Conservation (phyloP, 2,329 filamentous ascomycete genomes). For the Blumeriella jaapii region DNA sequence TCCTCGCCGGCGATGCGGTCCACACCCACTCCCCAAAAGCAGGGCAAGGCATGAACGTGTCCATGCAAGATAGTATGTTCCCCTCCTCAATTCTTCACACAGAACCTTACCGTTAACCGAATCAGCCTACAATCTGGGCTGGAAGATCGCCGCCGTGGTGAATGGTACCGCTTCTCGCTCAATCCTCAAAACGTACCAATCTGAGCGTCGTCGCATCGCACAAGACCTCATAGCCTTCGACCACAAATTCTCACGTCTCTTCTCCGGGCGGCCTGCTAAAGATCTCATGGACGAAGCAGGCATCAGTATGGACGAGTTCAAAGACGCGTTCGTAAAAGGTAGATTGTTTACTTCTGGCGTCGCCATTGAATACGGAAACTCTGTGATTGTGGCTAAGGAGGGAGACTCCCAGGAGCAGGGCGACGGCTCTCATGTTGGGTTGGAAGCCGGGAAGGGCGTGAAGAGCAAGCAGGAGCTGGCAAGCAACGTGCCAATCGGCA, state of each 20-base stretch:
- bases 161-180: slow-evolving; percentile 33
- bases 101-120: not conserved
- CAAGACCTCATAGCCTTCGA: slow-evolving; percentile 56
- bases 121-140: slow-evolving; percentile 44
- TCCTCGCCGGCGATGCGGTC: slow-evolving; percentile 36
- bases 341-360: slow-evolving; percentile 48
- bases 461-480: slow-evolving; percentile 29
- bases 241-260: slow-evolving; percentile 42
- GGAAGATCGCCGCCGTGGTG: slow-evolving; percentile 36
- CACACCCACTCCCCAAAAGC: slow-evolving; percentile 52
- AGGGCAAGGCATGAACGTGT: slow-evolving; percentile 48
- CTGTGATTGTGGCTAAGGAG: slow-evolving; percentile 43
- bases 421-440: slow-evolving; percentile 38
- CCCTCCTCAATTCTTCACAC: not conserved
- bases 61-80: slow-evolving; percentile 41
- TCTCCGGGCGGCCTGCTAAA: slow-evolving; percentile 42
- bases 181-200: slow-evolving; percentile 48
- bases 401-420: slow-evolving; percentile 33
- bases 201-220: slow-evolving; percentile 50
- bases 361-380: slow-evolving; percentile 46
- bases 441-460: slow-evolving; percentile 41
- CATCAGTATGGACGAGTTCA: slow-evolving; percentile 51
- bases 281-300: slow-evolving; percentile 34
- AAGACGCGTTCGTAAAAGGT: slow-evolving; percentile 46
- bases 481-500: slow-evolving; percentile 33